These are phyloP conservation scores for Echium plantagineum DNA, from an alignment of 257 asterid species.

Conservation along the genomic window DNA sequence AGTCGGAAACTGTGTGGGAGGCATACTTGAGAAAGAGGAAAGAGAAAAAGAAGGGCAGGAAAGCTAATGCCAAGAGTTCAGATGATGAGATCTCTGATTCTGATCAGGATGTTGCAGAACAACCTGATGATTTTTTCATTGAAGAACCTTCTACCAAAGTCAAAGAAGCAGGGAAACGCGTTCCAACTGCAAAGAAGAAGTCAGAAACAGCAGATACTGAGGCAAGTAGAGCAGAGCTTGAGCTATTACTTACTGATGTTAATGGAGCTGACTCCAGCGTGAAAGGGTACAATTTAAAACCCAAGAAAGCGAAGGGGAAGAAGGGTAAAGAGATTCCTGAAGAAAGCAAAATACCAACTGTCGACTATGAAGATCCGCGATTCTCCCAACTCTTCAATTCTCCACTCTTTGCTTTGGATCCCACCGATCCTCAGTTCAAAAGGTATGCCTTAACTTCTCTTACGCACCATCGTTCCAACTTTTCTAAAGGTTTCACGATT, in stretches of 20 bases:
- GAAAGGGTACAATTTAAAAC: constrained; percentile 76
- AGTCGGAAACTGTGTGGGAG: constrained; percentile 87
- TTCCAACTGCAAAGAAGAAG: constrained; percentile 21
- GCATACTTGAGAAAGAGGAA: constrained; percentile 50
- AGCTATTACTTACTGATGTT: constrained; percentile 72
- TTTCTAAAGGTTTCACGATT: neutral
- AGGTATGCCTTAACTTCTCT: constrained; percentile 33
- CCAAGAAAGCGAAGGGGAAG: constrained; percentile 54
- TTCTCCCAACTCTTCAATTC: constrained; percentile 50
- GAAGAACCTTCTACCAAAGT: constrained; percentile 37
- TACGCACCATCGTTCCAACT: neutral
- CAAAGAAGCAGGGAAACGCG: constrained; percentile 15
- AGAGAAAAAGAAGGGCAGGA: constrained; percentile 64
- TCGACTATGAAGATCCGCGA: constrained; percentile 62
- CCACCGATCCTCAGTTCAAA: constrained; percentile 93
- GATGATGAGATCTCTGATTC: constrained; percentile 49
- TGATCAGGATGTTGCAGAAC: constrained; percentile 38
- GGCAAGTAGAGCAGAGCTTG: constrained; percentile 83
- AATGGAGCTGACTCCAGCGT: constrained; percentile 35
- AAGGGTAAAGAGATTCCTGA: constrained; percentile 40
- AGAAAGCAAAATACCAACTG: constrained; percentile 57
- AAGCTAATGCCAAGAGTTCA: constrained; percentile 49
- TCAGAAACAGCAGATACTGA: constrained; percentile 43
- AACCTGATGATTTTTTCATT: constrained; percentile 65
- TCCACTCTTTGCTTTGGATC: constrained; percentile 70